Evolutionary conservation across 2,329 filamentous ascomycete genomes (phyloP).

Genomic region (Zarea fungicola): DNA sequence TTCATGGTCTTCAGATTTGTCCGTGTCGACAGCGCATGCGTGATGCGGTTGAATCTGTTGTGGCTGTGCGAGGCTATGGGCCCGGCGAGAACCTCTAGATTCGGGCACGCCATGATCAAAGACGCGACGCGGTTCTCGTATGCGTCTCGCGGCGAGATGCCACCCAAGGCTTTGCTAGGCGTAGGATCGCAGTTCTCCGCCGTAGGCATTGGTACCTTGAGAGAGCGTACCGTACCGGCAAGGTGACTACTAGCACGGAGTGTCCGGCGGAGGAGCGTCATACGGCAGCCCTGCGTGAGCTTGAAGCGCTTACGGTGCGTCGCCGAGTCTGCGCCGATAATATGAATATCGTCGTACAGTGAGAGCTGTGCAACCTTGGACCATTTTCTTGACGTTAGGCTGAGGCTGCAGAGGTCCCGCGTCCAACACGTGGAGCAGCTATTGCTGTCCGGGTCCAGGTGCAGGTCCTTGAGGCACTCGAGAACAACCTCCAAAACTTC

Average conservation of each 20-base stretch:
- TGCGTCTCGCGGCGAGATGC: conserved; percentile 35
- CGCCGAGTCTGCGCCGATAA: conserved; percentile 52
- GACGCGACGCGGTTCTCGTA: conserved; percentile 56
- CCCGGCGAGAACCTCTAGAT: conserved; percentile 54
- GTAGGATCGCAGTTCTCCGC: conserved; percentile 23
- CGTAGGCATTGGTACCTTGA: conserved; percentile 49
- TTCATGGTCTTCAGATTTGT: conserved; percentile 51
- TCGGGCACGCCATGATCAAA: conserved; percentile 60
- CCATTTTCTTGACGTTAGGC: conserved; percentile 47
- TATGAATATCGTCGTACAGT: conserved; percentile 54
- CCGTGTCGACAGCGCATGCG: conserved; percentile 56
- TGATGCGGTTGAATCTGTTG: conserved; percentile 47
- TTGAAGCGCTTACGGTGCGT: conserved; percentile 55
- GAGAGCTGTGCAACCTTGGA: conserved; percentile 44
- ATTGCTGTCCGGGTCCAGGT: conserved; percentile 40
- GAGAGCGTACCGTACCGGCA: conserved; percentile 48
- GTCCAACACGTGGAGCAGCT: conserved; percentile 63
- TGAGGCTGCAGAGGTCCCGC: conserved; percentile 51
- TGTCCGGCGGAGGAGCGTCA: conserved; percentile 53
- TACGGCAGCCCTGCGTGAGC: conserved; percentile 44
- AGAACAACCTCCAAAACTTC: conserved; percentile 56
- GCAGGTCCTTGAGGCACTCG: conserved; percentile 45
- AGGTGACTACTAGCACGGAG: conserved; percentile 48
- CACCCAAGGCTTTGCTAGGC: conserved; percentile 14
- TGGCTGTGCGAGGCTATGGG: conserved; percentile 51